Evolutionary conservation across 2,329 filamentous ascomycete genomes (phyloP).

Genomic region (Domatiomyces catenatus): DNA sequence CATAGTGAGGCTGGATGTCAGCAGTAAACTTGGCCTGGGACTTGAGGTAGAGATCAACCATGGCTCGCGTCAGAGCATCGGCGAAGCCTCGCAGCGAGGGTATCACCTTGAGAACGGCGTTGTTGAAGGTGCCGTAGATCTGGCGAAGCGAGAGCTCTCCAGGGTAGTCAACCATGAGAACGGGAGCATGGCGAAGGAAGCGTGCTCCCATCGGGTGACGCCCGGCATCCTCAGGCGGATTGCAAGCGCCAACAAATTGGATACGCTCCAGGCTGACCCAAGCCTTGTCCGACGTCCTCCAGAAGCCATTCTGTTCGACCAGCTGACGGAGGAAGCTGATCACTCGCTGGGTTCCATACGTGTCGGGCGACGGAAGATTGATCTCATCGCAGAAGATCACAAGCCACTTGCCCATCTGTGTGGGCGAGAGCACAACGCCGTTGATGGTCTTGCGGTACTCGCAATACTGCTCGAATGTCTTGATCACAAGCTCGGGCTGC

Average conservation of each 20-base stretch:
- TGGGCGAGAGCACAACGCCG: slow-evolving; percentile 86
- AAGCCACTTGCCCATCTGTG: slow-evolving; percentile 92
- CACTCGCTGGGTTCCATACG: slow-evolving; percentile 90
- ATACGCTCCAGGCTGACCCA: slow-evolving; percentile 97
- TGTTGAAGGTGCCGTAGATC: slow-evolving; percentile 98
- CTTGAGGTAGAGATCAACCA: slow-evolving; percentile 92
- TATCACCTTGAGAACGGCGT: slow-evolving; percentile 88
- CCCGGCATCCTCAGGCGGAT: slow-evolving; percentile 91
- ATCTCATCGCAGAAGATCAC: slow-evolving; percentile 99
- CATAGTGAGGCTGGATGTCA: slow-evolving; percentile 94
- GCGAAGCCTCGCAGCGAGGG: slow-evolving; percentile 89
- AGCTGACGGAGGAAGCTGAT: slow-evolving; percentile 96
- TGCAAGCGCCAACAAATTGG: slow-evolving; percentile 97
- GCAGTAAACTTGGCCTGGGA: slow-evolving; percentile 91
- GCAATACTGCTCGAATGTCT: slow-evolving; percentile 98
- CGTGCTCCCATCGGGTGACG: slow-evolving; percentile 85
- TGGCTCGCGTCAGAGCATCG: slow-evolving; percentile 84
- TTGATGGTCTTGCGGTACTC: slow-evolving; percentile 98
- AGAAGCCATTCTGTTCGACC: slow-evolving; percentile 98
- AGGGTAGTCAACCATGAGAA: slow-evolving; percentile 99
- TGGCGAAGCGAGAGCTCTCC: slow-evolving; percentile 87
- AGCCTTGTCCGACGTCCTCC: slow-evolving; percentile 90
- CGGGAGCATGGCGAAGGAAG: slow-evolving; percentile 90
- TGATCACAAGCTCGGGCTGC: slow-evolving; percentile 91
- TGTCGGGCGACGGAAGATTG: slow-evolving; percentile 93